Percentiles rank a stretch among this genome's conserved stretches.
Evolutionary conservation across 2,329 filamentous ascomycete species (phyloP).

Genomic region (Penicillium sp.): DNA sequence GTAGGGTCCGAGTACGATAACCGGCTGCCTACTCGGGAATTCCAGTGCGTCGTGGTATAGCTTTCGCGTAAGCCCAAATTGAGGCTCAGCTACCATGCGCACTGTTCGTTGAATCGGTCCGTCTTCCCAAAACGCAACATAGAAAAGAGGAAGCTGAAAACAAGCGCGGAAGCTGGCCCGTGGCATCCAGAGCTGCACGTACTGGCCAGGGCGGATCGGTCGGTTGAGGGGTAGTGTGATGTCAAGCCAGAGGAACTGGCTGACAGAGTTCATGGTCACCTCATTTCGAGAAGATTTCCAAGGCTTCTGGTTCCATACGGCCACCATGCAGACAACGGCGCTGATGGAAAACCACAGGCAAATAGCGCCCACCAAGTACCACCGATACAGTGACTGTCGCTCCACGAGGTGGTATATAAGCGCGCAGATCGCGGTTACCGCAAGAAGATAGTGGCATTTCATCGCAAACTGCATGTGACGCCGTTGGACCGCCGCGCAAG

Average conservation of each 20-base stretch:
- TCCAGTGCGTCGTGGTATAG: background rate
- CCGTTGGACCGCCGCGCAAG: background rate
- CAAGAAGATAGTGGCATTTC: background rate
- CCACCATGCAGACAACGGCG: background rate
- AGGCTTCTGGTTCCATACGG: background rate
- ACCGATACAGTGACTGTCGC: background rate
- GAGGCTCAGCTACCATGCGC: background rate
- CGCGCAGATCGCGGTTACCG: background rate
- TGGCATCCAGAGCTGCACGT: background rate
- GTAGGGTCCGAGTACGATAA: background rate
- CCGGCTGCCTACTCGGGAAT: background rate
- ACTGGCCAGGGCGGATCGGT: background rate
- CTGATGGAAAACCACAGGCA: background rate
- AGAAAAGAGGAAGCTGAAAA: background rate
- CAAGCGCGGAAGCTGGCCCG: background rate
- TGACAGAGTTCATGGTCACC: background rate
- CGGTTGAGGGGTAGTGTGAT: background rate
- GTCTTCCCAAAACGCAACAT: background rate
- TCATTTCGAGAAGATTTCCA: background rate
- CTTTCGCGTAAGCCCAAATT: background rate
- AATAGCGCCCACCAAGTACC: background rate
- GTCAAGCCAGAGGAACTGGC: background rate
- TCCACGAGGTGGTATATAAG: slow-evolving; percentile 2
- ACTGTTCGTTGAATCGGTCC: background rate
- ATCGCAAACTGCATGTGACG: background rate